Evolutionary conservation across 2,329 filamentous ascomycete genomes (phyloP).

Genomic region (Dactylellina parvicollis): DNA sequence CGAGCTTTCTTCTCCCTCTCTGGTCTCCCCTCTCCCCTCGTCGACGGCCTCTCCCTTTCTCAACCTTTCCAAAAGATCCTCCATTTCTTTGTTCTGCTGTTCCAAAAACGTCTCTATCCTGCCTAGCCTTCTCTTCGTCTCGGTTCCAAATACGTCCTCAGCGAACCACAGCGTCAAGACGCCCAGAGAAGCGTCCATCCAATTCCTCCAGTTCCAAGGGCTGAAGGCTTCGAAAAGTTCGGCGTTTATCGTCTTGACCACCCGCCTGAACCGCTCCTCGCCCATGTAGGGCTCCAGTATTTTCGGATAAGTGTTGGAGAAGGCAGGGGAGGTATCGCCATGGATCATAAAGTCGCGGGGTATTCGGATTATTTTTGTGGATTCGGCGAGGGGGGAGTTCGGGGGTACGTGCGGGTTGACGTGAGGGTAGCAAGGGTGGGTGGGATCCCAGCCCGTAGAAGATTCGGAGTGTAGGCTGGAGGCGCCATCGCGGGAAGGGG

Average conservation of each 20-base stretch:
- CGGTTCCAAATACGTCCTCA: conserved; percentile 85
- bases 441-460: conserved; percentile 79
- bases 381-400: conserved; percentile 76
- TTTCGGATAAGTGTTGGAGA: conserved; percentile 94
- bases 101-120: conserved; percentile 83
- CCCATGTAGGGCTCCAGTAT: conserved; percentile 86
- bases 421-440: conserved; percentile 94
- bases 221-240: conserved; percentile 80
- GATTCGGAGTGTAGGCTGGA: conserved; percentile 50
- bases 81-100: conserved; percentile 81
- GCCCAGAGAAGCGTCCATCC: conserved; percentile 81
- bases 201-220: conserved; percentile 79
- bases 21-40: conserved; percentile 62
- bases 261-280: conserved; percentile 83
- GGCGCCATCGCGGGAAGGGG: conserved; percentile 48
- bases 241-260: conserved; percentile 84
- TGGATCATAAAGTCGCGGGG: conserved; percentile 88
- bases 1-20: conserved; percentile 65
- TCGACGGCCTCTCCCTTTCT: conserved; percentile 36
- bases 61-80: conserved; percentile 64
- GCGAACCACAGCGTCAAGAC: conserved; percentile 90
- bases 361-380: conserved; percentile 89
- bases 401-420: conserved; percentile 88
- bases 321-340: conserved; percentile 90
- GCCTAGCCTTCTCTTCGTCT: conserved; percentile 75